These are phyloP conservation scores for Ministeria vibrans DNA, from an alignment of 78 protist species.

Conservation along the genomic window DNA sequence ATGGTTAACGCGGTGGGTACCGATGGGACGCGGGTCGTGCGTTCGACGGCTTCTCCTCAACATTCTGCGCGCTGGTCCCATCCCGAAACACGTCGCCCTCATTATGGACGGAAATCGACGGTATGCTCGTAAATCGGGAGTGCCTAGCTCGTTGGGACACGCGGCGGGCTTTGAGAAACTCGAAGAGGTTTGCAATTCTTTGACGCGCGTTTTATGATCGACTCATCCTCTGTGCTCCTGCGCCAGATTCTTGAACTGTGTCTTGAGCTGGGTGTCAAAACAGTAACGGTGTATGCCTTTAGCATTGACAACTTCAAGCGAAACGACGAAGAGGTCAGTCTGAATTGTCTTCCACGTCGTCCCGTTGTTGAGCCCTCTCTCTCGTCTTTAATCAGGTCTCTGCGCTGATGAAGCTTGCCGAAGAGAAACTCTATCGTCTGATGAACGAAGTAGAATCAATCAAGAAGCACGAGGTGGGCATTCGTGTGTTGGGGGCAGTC, in stretches of 20 bases:
- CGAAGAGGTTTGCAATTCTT: too few relatives aligned
- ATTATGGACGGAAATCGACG: constrained; percentile 93
- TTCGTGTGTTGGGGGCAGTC: constrained; percentile 67
- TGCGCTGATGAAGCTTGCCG: constrained; percentile 64
- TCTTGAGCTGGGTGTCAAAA: constrained; percentile 60
- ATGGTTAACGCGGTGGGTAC: too few relatives aligned
- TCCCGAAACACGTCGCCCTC: constrained; percentile 80
- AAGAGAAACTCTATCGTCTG: constrained; percentile 21
- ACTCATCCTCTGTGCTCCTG: too few relatives aligned
- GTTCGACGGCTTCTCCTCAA: background rate
- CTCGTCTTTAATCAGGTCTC: too few relatives aligned
- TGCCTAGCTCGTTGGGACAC: constrained; percentile 51
- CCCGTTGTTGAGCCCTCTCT: too few relatives aligned
- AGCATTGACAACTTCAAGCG: constrained; percentile 84
- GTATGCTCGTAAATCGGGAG: constrained; percentile 31
- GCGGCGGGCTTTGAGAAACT: constrained; percentile 47
- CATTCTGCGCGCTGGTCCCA: constrained; percentile 32
- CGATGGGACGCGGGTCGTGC: too few relatives aligned
- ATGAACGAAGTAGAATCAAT: background rate
- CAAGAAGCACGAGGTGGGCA: constrained; percentile 21
- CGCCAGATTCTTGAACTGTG: constrained; percentile 63
- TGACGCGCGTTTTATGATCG: too few relatives aligned
- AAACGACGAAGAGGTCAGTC: constrained; percentile 59
- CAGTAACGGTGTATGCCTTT: constrained; percentile 84
- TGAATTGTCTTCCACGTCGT: too few relatives aligned